These are phyloP conservation scores for Ilyonectria mors-panacis DNA, from an alignment of 2,329 filamentous ascomycete genomes.

Conservation along the genomic window DNA sequence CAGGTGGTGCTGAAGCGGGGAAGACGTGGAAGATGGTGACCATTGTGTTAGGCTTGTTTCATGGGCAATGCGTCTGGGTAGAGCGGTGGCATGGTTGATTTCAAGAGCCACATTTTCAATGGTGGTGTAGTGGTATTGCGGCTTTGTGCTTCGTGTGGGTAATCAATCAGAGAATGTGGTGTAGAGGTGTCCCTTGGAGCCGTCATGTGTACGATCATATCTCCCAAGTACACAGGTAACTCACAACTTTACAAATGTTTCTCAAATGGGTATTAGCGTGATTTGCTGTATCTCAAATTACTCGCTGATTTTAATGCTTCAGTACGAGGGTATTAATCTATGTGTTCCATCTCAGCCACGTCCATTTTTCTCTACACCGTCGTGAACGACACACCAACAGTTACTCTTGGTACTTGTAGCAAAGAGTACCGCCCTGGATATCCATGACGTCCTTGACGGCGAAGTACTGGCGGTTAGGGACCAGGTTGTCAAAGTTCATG, in stretches of 20 bases:
- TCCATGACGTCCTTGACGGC: conserved; percentile 33
- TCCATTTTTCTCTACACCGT: neutral
- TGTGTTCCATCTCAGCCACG: neutral
- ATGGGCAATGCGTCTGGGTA: neutral
- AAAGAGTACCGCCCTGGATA: conserved; percentile 24
- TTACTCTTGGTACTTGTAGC: conserved; percentile 29
- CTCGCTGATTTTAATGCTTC: neutral
- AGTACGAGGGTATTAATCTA: neutral
- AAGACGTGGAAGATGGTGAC: neutral
- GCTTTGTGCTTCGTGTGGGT: neutral
- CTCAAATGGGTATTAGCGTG: neutral
- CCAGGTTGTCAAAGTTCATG: conserved; percentile 32
- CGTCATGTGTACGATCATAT: too few relatives aligned
- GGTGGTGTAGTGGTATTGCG: too few relatives aligned
- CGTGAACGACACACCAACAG: neutral
- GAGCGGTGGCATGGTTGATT: neutral
- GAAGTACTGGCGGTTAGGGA: conserved; percentile 17
- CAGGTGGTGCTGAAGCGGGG: neutral
- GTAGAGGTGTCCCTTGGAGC: neutral
- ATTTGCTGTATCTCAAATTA: neutral
- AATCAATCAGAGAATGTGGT: neutral
- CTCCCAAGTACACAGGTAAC: too few relatives aligned
- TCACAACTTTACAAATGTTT: neutral
- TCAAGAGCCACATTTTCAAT: too few relatives aligned
- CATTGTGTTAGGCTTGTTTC: neutral